These are phyloP conservation scores for Rhodotorula paludigena DNA, from an alignment of 768 basidiomycete genomes.

Conservation along the genomic window DNA sequence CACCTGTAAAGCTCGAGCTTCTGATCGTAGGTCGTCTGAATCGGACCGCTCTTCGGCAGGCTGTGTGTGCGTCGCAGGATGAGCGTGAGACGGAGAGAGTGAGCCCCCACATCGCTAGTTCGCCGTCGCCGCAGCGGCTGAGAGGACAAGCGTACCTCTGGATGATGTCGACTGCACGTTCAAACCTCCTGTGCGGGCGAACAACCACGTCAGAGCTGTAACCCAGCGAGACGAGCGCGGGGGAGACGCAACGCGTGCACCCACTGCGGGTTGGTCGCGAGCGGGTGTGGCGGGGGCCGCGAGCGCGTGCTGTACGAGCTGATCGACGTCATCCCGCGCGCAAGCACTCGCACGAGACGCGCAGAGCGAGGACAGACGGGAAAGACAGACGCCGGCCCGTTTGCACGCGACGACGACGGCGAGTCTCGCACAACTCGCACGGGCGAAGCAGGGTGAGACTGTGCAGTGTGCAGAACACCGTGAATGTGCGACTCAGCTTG, in stretches of 20 bases:
- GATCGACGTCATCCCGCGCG: slow-evolving; percentile 10
- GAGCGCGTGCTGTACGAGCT: slow-evolving; percentile 13
- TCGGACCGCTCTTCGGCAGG: slow-evolving; percentile 86
- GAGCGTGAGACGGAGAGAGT: neutral
- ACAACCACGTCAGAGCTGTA: neutral
- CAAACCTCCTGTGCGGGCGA: slow-evolving; percentile 60
- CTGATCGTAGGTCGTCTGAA: slow-evolving; percentile 92
- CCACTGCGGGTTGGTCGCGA: slow-evolving; percentile 12
- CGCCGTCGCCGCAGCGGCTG: too few relatives aligned
- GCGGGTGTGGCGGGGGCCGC: slow-evolving; percentile 7
- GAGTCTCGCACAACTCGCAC: too few relatives aligned
- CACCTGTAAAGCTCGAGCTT: slow-evolving; percentile 84
- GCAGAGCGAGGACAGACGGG: too few relatives aligned
- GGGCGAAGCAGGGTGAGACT: too few relatives aligned
- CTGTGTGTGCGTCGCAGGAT: slow-evolving; percentile 43
- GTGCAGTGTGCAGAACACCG: too few relatives aligned
- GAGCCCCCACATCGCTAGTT: neutral
- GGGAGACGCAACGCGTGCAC: slow-evolving; percentile 10
- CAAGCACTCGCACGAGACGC: too few relatives aligned
- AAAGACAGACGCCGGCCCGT: too few relatives aligned
- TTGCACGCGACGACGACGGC: too few relatives aligned
- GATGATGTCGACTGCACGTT: slow-evolving; percentile 89
- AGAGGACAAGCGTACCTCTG: slow-evolving; percentile 52
- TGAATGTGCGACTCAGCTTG: too few relatives aligned
- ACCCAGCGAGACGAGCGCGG: neutral